Conservation (phyloP, 495 filamentous ascomycete species). For the Penicillium atrosanguineum region DNA sequence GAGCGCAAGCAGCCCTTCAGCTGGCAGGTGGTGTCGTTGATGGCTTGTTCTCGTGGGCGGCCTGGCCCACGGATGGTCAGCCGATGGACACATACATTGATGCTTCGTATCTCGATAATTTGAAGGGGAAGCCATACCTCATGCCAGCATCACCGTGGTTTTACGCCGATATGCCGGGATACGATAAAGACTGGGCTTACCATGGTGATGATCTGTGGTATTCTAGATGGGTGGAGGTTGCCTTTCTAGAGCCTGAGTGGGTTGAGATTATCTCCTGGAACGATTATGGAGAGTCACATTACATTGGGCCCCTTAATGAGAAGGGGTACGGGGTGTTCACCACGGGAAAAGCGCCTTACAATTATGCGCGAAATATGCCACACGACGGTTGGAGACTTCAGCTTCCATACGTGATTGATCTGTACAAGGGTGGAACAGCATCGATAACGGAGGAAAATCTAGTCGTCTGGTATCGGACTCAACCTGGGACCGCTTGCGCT, state of each 20-base stretch:
- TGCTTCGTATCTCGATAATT: conserved; percentile 43
- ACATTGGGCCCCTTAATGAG: conserved; percentile 58
- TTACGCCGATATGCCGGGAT: conserved; percentile 63
- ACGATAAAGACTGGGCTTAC: conserved; percentile 71
- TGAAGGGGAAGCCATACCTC: conserved; percentile 62
- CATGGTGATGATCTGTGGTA: conserved; percentile 68
- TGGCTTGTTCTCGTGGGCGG: conserved; percentile 69
- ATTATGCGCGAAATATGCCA: conserved; percentile 49
- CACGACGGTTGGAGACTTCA: conserved; percentile 57
- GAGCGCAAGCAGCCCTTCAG: conserved; percentile 36
- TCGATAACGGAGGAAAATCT: conserved; percentile 48
- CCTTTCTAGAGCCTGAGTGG: conserved; percentile 60
- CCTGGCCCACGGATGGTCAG: conserved; percentile 57
- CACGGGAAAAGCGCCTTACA: conserved; percentile 46
- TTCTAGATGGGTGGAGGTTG: conserved; percentile 65
- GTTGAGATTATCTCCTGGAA: conserved; percentile 66
- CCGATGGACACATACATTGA: conserved; percentile 54
- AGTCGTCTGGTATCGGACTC: conserved; percentile 63
- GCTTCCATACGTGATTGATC: conserved; percentile 61
- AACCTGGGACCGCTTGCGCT: conserved; percentile 31
- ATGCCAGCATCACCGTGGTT: conserved; percentile 77
- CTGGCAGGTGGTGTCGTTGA: conserved; percentile 45
- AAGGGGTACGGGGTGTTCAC: conserved; percentile 20
- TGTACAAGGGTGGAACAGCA: conserved; percentile 56
- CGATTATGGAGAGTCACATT: conserved; percentile 74